Evolutionary conservation across 169 alveolate species (phyloP).

Genomic region (Cryptosporidium ryanae): DNA sequence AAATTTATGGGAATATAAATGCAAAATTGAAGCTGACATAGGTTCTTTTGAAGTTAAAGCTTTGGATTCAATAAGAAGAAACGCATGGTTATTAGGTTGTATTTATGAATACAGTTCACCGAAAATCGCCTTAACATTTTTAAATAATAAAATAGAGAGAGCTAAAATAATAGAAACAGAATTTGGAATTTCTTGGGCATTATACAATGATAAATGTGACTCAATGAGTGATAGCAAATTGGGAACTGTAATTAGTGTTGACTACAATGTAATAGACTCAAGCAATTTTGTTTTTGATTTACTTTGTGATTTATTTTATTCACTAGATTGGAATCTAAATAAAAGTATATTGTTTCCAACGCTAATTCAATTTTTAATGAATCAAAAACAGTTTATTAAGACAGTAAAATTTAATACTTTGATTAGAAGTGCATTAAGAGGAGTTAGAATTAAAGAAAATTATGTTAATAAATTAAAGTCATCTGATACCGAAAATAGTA

Average conservation of each 20-base stretch:
- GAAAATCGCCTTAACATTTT: slow-evolving; percentile 11
- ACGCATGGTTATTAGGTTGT: slow-evolving; percentile 66
- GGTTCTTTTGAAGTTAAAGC: slow-evolving; percentile 4
- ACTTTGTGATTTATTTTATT: slow-evolving; percentile 40
- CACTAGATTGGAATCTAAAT: slow-evolving; percentile 52
- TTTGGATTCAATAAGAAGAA: slow-evolving; percentile 53
- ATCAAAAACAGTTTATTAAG: slow-evolving; percentile 61
- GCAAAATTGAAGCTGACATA: background rate
- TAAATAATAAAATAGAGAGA: slow-evolving; percentile 25
- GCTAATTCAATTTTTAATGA: slow-evolving; percentile 45
- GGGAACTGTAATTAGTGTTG: slow-evolving; percentile 16
- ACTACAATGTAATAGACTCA: slow-evolving; percentile 28
- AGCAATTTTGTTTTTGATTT: slow-evolving; percentile 50
- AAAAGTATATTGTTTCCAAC: slow-evolving; percentile 67
- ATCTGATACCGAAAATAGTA: background rate
- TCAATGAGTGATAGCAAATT: background rate
- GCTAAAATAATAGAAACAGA: slow-evolving; percentile 22
- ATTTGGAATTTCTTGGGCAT: slow-evolving; percentile 61
- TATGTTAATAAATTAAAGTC: background rate
- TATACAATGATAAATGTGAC: background rate
- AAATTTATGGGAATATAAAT: slow-evolving; percentile 35
- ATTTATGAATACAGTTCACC: slow-evolving; percentile 63
- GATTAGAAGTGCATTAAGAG: slow-evolving; percentile 30
- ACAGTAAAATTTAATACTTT: slow-evolving; percentile 53
- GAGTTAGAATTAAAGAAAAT: background rate